A percentile compares a stretch with the other conserved stretches of the same genome.
phyloP scores from a whole-genome alignment of 495 filamentous ascomycete genomes.

The Daldinia concentrica region DNA sequence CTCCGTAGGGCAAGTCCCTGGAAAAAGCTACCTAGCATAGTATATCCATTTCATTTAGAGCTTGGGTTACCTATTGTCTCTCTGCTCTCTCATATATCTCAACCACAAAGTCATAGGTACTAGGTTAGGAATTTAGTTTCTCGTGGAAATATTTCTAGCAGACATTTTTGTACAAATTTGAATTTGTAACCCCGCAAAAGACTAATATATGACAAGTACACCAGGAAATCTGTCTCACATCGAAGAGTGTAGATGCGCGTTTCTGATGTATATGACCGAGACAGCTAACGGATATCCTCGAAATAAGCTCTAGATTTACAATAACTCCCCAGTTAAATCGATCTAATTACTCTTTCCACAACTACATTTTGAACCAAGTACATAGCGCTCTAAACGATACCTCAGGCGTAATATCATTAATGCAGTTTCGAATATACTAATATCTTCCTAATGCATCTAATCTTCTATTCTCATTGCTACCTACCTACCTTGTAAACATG shows the following conservation, averaged over 20 bases:
- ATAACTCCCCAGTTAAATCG: not conserved
- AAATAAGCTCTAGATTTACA: not conserved
- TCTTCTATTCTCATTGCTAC: not conserved
- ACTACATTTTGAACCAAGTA: too few relatives aligned
- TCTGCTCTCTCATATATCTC: not conserved
- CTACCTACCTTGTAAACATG: not conserved
- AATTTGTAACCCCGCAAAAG: slow-evolving; percentile 21
- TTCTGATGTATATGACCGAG: slow-evolving; percentile 38
- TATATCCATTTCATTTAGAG: slow-evolving; percentile 12
- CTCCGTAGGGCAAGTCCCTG: slow-evolving; percentile 5
- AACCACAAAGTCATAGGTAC: not conserved
- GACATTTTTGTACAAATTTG: slow-evolving; percentile 1
- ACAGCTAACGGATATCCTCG: slow-evolving; percentile 25
- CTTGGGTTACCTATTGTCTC: not conserved
- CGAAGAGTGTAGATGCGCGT: slow-evolving; percentile 3
- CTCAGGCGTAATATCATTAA: too few relatives aligned
- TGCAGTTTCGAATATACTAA: too few relatives aligned
- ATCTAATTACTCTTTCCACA: too few relatives aligned
- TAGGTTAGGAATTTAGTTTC: not conserved
- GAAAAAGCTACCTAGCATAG: slow-evolving; percentile 19
- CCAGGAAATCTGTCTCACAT: slow-evolving; percentile 22
- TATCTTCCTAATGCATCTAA: too few relatives aligned
- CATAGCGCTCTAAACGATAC: too few relatives aligned
- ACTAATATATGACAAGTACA: slow-evolving; percentile 19
- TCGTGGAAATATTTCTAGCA: not conserved